Evolutionary conservation across 1,284 basidiomycete genomes (phyloP).

Genomic region (Ceratobasidium sp.): DNA sequence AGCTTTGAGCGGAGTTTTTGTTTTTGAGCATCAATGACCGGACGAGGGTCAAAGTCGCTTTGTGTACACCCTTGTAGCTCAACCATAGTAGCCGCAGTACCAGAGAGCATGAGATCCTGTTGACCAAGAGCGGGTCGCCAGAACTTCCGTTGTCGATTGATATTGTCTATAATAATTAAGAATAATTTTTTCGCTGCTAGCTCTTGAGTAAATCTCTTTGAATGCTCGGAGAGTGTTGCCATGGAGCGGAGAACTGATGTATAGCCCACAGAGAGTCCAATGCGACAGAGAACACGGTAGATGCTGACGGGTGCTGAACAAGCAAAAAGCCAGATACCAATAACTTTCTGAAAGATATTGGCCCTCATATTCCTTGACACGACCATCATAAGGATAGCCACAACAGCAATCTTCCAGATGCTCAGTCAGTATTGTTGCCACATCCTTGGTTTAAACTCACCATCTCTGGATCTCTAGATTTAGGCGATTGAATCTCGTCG

Average conservation of each 20-base stretch:
- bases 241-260: background rate
- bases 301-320: background rate
- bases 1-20: background rate
- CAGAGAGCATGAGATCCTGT: background rate
- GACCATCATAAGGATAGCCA: slow-evolving; percentile 3
- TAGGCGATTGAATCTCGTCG: background rate
- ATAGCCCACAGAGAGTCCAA: slow-evolving; percentile 18
- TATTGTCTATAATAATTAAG: slow-evolving; percentile 21
- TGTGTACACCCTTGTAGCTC: background rate
- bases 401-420: slow-evolving; percentile 6
- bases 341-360: slow-evolving; percentile 31
- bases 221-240: too few relatives aligned
- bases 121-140: slow-evolving; percentile 18
- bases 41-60: background rate
- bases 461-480: background rate
- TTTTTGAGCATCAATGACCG: background rate
- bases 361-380: background rate
- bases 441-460: background rate
- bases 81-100: background rate
- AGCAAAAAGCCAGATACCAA: slow-evolving; percentile 22
- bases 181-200: background rate
- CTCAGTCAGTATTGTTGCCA: background rate
- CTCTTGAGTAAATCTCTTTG: too few relatives aligned
- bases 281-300: slow-evolving; percentile 9
- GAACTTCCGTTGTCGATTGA: background rate